These are phyloP conservation scores for Phytophthora idaei DNA, from an alignment of 352 stramenopile genomes.

Conservation along the genomic window DNA sequence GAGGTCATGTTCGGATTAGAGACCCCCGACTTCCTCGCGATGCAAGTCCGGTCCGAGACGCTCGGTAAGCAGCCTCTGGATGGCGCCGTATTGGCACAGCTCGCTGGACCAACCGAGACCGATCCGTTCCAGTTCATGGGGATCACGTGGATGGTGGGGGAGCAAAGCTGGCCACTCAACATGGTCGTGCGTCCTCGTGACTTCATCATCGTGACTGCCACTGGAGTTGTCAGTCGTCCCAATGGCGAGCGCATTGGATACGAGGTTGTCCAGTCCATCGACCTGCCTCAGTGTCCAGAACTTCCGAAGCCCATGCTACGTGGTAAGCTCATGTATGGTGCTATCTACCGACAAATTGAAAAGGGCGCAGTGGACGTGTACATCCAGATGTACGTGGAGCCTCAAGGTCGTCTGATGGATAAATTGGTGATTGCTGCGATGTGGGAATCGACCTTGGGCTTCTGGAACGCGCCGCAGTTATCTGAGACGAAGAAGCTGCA, in stretches of 20 bases:
- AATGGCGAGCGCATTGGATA: constrained; percentile 41
- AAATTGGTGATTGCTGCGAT: constrained; percentile 14
- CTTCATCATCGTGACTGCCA: constrained; percentile 28
- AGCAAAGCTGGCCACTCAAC: constrained; percentile 40
- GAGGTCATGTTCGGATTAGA: constrained; percentile 67
- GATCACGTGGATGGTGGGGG: constrained; percentile 50
- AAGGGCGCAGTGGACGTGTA: constrained; percentile 19
- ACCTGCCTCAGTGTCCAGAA: not conserved
- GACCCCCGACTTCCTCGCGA: constrained; percentile 41
- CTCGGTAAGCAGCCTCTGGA: constrained; percentile 33
- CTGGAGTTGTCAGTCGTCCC: constrained; percentile 17
- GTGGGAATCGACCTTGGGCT: constrained; percentile 7
- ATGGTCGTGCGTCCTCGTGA: constrained; percentile 43
- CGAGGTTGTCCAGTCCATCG: constrained; percentile 51
- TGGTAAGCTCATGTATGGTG: not conserved
- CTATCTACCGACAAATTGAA: constrained; percentile 8
- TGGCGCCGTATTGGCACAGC: constrained; percentile 54
- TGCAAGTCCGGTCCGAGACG: constrained; percentile 35
- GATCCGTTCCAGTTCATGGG: constrained; percentile 38
- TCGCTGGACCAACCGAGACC: constrained; percentile 41
- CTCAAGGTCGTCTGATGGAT: constrained; percentile 4
- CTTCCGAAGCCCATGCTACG: not conserved
- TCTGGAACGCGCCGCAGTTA: constrained; percentile 10
- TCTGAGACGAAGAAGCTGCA: constrained; percentile 17
- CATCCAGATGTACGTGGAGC: constrained; percentile 16